These are phyloP conservation scores for Nyctanthes arbortristis DNA, from an alignment of 257 asterid species.

Conservation along the genomic window DNA sequence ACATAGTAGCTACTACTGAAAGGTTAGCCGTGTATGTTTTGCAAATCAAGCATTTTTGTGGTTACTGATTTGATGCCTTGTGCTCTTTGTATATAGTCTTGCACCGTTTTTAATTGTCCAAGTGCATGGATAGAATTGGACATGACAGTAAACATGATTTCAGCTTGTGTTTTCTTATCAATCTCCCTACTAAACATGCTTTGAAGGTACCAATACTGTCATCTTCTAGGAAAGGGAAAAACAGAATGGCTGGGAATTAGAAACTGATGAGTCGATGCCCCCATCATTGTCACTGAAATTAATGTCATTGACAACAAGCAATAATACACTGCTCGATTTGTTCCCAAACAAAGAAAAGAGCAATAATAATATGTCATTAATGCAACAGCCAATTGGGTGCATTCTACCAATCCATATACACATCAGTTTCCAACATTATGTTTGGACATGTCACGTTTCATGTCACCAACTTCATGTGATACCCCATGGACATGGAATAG, in stretches of 20 bases:
- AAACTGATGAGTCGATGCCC: not conserved
- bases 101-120: not conserved
- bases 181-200: not conserved
- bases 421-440: not conserved
- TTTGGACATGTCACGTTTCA: not conserved
- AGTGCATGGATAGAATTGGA: not conserved
- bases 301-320: not conserved
- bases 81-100: too few relatives aligned
- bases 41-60: conserved; percentile 8
- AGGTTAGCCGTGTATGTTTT: conserved; percentile 13
- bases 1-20: not conserved
- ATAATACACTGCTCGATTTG: not conserved
- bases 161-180: not conserved
- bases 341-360: not conserved
- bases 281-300: not conserved
- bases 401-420: not conserved
- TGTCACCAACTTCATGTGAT: not conserved
- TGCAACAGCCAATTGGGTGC: too few relatives aligned
- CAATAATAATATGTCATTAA: not conserved
- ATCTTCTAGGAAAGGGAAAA: too few relatives aligned
- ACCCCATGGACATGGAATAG: not conserved
- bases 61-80: not conserved
- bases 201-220: not conserved
- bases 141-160: not conserved
- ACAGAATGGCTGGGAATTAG: too few relatives aligned